Evolutionary conservation across 169 alveolate genomes (phyloP), one percentile per base, ranked within the genome.

Genomic region (Cryptosporidium canis): DNA sequence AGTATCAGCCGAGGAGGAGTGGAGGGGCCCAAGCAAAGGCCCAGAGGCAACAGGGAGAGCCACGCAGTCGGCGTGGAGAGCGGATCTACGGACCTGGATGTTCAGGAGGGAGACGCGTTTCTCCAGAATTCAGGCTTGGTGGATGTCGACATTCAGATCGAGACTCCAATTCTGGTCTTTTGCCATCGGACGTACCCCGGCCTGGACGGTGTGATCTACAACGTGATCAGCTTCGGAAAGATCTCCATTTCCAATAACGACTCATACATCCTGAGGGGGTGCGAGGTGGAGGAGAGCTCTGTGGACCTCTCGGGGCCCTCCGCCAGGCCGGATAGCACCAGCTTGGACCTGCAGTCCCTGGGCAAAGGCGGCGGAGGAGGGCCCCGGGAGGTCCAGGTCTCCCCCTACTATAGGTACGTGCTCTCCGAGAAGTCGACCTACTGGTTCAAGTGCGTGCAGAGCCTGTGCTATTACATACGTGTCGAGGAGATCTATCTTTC

Each of bases 121-220:
- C 51, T 77, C 14, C 41, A 39, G n/a, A 51, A 61, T 55, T 37
- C 77, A 31, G 56, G 44, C 11, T 21, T 41, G n/a, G 16, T 77
- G 29, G 87, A 77, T 58, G 70, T 77, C 29, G 87, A 77, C n/a
- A 77, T 77, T 29, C 72, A 77, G 18, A 77, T 77, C n/a, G 77
- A 55, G n/a, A 77, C 87, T 41, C 87, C 87, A 7, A 77, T 77
- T 21, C 44, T 77, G 70, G 66, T 77, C 21, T 77, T 77, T 37
- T 77, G 87, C 31, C 72, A 77, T 16, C 18, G 44, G 65, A 14
- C n/a, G 14, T 37, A 33, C n/a, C 63, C 33, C 16, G 24, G 33
- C n/a, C 39, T 39, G 16, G 66, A 77, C 1, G 77, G 55, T 12
- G n/a, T n/a, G 1, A 77, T 56, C 11, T 77, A 61, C 66, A 45